phyloP scores from a whole-genome alignment of 2,329 filamentous ascomycete genomes.

The Calonectria pseudoreteaudii region DNA sequence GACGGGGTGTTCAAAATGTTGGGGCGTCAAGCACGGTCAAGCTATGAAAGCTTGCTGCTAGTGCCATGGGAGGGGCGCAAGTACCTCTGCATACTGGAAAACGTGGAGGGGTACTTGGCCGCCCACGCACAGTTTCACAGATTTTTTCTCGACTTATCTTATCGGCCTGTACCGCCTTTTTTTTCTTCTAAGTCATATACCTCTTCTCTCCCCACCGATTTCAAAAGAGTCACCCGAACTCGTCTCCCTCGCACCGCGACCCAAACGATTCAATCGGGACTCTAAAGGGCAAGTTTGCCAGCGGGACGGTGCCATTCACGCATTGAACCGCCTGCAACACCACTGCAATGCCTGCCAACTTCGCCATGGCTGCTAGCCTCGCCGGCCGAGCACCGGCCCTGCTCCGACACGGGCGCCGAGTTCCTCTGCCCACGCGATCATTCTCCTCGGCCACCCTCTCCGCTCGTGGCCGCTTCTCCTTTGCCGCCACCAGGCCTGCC shows the following conservation, averaged over 20 bases:
- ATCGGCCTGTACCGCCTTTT: constrained; percentile 43
- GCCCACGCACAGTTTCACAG: constrained; percentile 33
- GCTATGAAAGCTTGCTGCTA: constrained; percentile 19
- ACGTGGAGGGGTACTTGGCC: background rate
- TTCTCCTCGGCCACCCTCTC: constrained; percentile 55
- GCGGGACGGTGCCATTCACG: constrained; percentile 50
- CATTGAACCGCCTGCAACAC: constrained; percentile 50
- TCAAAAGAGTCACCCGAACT: constrained; percentile 43
- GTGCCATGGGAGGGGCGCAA: constrained; percentile 21
- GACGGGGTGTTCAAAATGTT: constrained; percentile 37
- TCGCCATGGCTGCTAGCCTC: constrained; percentile 56
- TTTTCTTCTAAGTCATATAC: constrained; percentile 23
- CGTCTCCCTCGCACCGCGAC: constrained; percentile 35
- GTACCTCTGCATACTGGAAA: constrained; percentile 25
- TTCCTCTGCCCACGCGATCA: constrained; percentile 59
- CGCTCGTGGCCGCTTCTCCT: constrained; percentile 37
- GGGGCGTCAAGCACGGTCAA: constrained; percentile 33
- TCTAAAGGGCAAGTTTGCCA: constrained; percentile 47
- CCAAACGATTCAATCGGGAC: constrained; percentile 47
- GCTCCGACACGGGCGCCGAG: constrained; percentile 65
- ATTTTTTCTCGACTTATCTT: constrained; percentile 44
- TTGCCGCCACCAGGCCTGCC: constrained; percentile 45
- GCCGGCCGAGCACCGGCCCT: constrained; percentile 69
- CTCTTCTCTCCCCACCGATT: constrained; percentile 29
- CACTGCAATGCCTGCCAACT: constrained; percentile 54